Evolutionary conservation across 1,284 basidiomycete species (phyloP), one percentile per base, ranked within the genome.

Genomic region (Austropuccinia psidii): DNA sequence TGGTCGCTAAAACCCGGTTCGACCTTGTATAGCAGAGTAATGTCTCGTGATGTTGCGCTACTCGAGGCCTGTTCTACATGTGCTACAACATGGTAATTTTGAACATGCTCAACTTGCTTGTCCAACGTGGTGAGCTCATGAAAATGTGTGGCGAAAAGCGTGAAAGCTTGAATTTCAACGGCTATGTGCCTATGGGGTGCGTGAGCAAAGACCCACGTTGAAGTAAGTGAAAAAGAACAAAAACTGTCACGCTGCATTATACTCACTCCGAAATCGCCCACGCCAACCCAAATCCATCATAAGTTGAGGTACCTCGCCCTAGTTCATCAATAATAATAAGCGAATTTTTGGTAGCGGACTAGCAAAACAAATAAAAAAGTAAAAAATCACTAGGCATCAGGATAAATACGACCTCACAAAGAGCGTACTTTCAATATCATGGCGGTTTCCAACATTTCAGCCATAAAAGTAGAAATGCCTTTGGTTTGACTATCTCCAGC

Each of bases 401-500:
- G 61, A 39, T 13, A 33, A 52, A 39, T 27, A 11, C n/a, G 24
- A 60, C n/a, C 29, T 9, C 21, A n/a, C 24, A 37, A 6, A n/a
- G n/a, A 5, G 81, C 86, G 39, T 68, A 92, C 91, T 78, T 90
- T 87, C 57, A 98, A 85, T 78, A 99, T 98, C 0, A 92, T 93
- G 0, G 96, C 94, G 0, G 94, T 98, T 81, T 95, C 92, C 13
- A 95, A 84, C 96, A 98, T 99, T 83, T 99, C 96, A 2, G 94
- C 93, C 95, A 98, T 98, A 80, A 98, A 99, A 0, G 96, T 99
- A 35, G 92, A 96, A 3, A 98, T 91, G 19, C 95, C 96, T 81
- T 98, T 98, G 52, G 98, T 83, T 81, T 98, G 94, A 80, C 90
- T 94, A 80, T 98, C 96, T 0, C 96, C 96, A 0, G 96, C 96